Evolutionary conservation across 176 grass and related monocot genomes (phyloP), one percentile per base, ranked within the genome.

Genomic region (Carex littledalei): DNA sequence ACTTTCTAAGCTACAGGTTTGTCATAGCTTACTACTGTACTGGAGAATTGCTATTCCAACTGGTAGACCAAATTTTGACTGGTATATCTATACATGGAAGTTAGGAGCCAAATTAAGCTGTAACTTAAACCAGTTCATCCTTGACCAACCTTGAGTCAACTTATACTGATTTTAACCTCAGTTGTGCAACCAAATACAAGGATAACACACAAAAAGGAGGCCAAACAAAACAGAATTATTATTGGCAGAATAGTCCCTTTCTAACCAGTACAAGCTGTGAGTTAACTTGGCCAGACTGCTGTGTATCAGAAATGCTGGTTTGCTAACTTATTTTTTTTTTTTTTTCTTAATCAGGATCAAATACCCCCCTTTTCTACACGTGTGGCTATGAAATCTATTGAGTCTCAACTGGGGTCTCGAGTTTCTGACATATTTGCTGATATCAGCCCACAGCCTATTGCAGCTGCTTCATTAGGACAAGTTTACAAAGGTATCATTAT

Each of bases 301-400:
- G 15, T 34, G 50, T 32, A 78, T 78, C 14, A 34, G 29, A 52
- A 56, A 57, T 22, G 15, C 70, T 50, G 3, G 20, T 82, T 87
- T 24, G 13, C 81, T 87, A 75, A 37, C 14, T 17, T 15, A 63
- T 6, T 80, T 2, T 83, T 72, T 89, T 21, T 1, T 41, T 41
- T 45, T 6, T 81, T 59, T 87, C 34, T 90, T 15, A 57, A 37
- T 91, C 81, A 98, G 95, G 95, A 94, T 88, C 95, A 94, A 90
- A 98, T 98, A 93, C 95, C 95, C n/a, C 95, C 95, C 8, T 98
- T 94, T 87, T 90, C 95, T 82, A 94, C 93, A 76, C 86, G 54
- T 82, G 84, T 85, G 4, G 95, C 93, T 20, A 63, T 94, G 88
- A 95, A 84, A 84, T 95, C 93, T 79, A 93, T 95, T 17, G 95